Base-by-base conservation (phyloP, 2,329 filamentous ascomycete species). In the Monascus ruber region DNA sequence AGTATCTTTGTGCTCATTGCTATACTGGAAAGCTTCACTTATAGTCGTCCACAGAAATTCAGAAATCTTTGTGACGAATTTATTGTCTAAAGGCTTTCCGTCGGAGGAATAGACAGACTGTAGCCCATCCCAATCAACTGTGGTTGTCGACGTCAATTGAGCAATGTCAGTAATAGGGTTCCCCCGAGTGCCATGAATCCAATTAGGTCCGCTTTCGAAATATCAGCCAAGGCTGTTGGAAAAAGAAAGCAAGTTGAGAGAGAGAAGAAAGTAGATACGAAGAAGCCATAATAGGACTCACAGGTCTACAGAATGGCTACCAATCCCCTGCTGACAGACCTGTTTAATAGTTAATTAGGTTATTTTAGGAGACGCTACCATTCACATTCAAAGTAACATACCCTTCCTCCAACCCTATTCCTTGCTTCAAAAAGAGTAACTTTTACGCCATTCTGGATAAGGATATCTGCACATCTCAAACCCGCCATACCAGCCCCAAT, bases 401-500 rank as follows among this genome's bases (percentile, higher is more conserved):
- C 74, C 37, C 77, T 63, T 3, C 77, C 77, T 8, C 77, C 77
- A 41, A 79, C 58, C 17, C 76, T 64, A 53, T 76, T 55, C 39
- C 76, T 65, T 2, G 71, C 77, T 55, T 81, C 77, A 9, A 79
- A 60, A 10, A 80, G 71, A 0, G 76, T 79, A 24, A 79, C 75
- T 45, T 66, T 64, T 31, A 68, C 63, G 6, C 74, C 76, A 49
- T 71, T 68, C 40, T 72, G 66, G 4, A 74, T 54, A 5, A 80
- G 60, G 9, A 79, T 60, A 43, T 77, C 74, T 29, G 76, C 74
- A 49, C 73, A 77, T 51, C 75, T 65, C 17, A 80, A 54, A 1
- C 76, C 76, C 7, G 76, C 70, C 24, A 80, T 61, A 7, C 77
- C 77, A 31, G 75, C 75, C 11, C 77, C 77, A 6, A 81, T 65